Conservation (phyloP, 2,329 filamentous ascomycete species). For the Aspergillus fumigatiaffinis region DNA sequence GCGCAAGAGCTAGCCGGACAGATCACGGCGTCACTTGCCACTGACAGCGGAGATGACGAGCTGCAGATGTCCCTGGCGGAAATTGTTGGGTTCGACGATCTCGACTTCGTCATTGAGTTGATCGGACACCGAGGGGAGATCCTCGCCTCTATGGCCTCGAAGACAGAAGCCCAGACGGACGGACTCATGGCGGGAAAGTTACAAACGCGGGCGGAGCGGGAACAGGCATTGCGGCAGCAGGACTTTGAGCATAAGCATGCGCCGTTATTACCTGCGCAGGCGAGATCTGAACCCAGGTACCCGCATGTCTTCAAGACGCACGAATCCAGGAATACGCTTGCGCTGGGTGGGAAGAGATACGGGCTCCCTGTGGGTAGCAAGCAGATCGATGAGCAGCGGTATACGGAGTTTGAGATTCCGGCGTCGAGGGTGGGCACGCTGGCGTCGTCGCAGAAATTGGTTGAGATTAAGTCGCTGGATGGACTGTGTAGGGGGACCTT, state of each 20-base stretch:
- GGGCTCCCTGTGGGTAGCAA: conserved; percentile 72
- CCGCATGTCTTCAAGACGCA: conserved; percentile 90
- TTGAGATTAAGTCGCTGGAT: conserved; percentile 79
- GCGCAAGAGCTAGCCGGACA: conserved; percentile 71
- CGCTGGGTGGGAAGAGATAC: conserved; percentile 75
- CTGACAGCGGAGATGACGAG: conserved; percentile 71
- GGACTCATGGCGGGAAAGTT: conserved; percentile 53
- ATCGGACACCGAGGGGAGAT: conserved; percentile 72
- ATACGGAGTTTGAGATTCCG: conserved; percentile 86
- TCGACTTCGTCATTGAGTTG: conserved; percentile 91
- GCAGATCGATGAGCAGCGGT: conserved; percentile 68
- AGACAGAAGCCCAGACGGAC: conserved; percentile 38
- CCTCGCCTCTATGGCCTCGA: conserved; percentile 38
- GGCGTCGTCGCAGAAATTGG: conserved; percentile 66
- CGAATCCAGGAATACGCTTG: conserved; percentile 80
- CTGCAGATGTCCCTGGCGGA: conserved; percentile 89
- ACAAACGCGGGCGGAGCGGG: conserved; percentile 71
- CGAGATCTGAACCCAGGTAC: conserved; percentile 70
- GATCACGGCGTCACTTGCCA: conserved; percentile 68
- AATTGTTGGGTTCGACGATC: conserved; percentile 84
- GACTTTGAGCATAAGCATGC: conserved; percentile 82
- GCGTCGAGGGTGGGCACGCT: conserved; percentile 74
- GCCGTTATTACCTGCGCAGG: conserved; percentile 64
- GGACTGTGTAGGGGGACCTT: conserved; percentile 88
- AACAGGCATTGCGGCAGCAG: conserved; percentile 69